Conservation (phyloP, 495 filamentous ascomycete genomes). For the Hyaloscypha finlandica region DNA sequence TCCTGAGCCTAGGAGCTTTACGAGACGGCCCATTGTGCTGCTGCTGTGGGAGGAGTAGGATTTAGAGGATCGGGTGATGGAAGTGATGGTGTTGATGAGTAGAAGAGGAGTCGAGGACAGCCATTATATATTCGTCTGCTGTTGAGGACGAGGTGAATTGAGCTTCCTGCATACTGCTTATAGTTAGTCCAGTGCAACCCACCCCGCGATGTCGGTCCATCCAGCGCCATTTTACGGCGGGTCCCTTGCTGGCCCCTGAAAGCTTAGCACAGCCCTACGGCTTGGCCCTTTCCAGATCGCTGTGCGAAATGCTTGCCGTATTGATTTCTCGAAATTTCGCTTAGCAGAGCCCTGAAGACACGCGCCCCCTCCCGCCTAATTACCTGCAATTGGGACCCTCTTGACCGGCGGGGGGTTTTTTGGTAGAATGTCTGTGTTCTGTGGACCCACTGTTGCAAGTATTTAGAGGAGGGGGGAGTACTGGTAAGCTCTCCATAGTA, state of each 20-base stretch:
- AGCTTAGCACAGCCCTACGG: conserved; percentile 8
- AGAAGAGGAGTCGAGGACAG: background rate
- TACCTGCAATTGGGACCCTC: too few species aligned
- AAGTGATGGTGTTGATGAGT: conserved; percentile 1
- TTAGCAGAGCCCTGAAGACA: too few species aligned
- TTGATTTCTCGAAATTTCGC: too few species aligned
- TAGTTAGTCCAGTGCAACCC: background rate
- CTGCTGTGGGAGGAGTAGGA: background rate
- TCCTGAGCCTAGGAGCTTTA: conserved; percentile 39
- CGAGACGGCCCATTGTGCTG: conserved; percentile 24
- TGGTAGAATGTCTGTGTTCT: too few species aligned
- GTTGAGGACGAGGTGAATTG: background rate
- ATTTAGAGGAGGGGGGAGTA: too few species aligned
- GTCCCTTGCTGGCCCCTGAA: background rate
- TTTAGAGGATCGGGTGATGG: background rate
- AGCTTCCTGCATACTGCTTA: conserved; percentile 1
- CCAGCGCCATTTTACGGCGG: background rate
- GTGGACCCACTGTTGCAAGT: too few species aligned
- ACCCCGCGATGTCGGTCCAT: background rate
- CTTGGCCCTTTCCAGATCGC: background rate
- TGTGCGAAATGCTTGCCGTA: too few species aligned
- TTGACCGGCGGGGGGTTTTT: too few species aligned
- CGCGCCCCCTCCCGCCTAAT: too few species aligned
- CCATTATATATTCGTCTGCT: background rate
- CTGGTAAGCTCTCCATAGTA: too few species aligned